Base-by-base conservation (phyloP, 345 rosid genomes). In the Clausena lansium region DNA sequence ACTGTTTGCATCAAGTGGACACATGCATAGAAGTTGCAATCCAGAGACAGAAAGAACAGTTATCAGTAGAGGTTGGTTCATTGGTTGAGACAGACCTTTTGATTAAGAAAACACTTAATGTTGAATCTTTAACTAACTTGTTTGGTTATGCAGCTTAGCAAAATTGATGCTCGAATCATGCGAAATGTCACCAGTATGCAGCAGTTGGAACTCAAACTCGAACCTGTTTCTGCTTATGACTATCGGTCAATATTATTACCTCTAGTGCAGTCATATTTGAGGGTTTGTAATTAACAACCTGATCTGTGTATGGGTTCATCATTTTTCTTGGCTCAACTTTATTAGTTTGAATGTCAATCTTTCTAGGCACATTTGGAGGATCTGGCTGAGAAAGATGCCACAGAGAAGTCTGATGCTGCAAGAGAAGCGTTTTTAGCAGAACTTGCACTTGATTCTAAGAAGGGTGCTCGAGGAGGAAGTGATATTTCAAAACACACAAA, bases 391-490 rank as follows among this genome's bases (percentile, higher is more conserved):
- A 94, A 91, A 86, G 91, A 92, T 88, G 99, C 97, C 72, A 94
- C 90, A 47, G 97, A 94, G 88, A 94, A 90, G 88, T 90, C 99
- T 83, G 97, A 96, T 86, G 99, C 99, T 81, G 99, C 94, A n/a
- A 85, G 97, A 73, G 97, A 96, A 83, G 98, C 99, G 61, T 88
- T 96, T 80, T 89, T 96, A 74, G 95, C 90, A 3, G 99, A 96
- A 87, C 98, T 94, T 33, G 99, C 94, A 11, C 94, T 84, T 83
- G 98, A 96, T 86, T 88, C 97, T 77, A 88, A 89, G 83, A 92
- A 91, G 84, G 89, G 77, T 80, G 69, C 81, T 71, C 90, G 76
- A 70, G 91, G 94, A 81, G 89, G 92, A 80, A 87, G 75, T 73
- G 91, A 90, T 80, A 83, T 68, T 81, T 77, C 83, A 14, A 90